Conservation (phyloP, 2,329 filamentous ascomycete species). For the Aureobasidium uvarum region DNA sequence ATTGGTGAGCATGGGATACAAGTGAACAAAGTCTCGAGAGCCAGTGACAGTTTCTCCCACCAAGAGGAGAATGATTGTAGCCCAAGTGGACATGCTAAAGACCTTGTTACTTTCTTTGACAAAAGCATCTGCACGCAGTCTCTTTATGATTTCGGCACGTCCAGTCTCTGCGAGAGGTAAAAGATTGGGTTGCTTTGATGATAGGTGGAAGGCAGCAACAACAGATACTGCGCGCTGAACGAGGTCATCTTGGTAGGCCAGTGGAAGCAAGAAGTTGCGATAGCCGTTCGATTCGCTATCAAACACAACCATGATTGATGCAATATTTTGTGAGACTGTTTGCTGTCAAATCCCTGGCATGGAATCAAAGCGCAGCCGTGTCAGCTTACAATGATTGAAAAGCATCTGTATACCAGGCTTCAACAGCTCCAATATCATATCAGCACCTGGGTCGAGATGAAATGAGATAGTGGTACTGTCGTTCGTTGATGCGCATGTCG, state of each 20-base stretch:
- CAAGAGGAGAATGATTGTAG: slow-evolving; percentile 42
- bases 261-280: slow-evolving; percentile 42
- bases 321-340: slow-evolving; percentile 39
- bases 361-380: neutral
- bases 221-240: slow-evolving; percentile 43
- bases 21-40: slow-evolving; percentile 41
- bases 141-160: slow-evolving; percentile 41
- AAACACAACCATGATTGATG: slow-evolving; percentile 44
- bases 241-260: slow-evolving; percentile 42
- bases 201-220: slow-evolving; percentile 44
- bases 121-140: slow-evolving; percentile 39
- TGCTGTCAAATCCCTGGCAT: neutral
- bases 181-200: slow-evolving; percentile 37
- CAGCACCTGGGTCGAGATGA: neutral
- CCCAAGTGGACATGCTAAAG: slow-evolving; percentile 42
- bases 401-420: slow-evolving; percentile 22
- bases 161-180: slow-evolving; percentile 39
- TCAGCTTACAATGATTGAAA: slow-evolving; percentile 14
- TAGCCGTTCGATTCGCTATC: slow-evolving; percentile 43
- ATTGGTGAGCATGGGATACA: slow-evolving; percentile 42
- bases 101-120: slow-evolving; percentile 35
- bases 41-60: slow-evolving; percentile 47
- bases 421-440: slow-evolving; percentile 1
- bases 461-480: neutral
- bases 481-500: neutral